phyloP scores from a whole-genome alignment of 2,329 filamentous ascomycete species.

The Cladosporium halotolerans region DNA sequence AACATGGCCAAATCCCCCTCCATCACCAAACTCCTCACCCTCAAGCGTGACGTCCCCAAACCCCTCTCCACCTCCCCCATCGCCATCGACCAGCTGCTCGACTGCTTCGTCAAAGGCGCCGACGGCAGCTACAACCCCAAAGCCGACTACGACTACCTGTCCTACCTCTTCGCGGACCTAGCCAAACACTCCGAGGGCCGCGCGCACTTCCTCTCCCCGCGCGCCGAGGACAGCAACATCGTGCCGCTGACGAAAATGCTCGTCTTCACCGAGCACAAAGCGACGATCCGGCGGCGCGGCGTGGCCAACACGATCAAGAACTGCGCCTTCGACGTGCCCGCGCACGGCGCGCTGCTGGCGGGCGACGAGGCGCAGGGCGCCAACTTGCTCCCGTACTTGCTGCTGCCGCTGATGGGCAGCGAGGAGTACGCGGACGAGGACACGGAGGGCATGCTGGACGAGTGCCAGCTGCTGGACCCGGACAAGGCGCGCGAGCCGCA shows the following conservation, averaged over 20 bases:
- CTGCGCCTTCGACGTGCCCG: constrained; percentile 70
- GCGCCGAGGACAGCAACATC: constrained; percentile 67
- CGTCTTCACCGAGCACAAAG: constrained; percentile 89
- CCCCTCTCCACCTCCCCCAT: constrained; percentile 65
- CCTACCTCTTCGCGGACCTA: constrained; percentile 90
- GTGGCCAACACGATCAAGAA: constrained; percentile 97
- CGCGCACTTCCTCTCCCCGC: constrained; percentile 47
- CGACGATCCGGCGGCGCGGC: constrained; percentile 77
- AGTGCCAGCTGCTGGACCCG: constrained; percentile 80
- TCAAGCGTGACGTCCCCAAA: constrained; percentile 63
- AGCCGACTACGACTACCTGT: constrained; percentile 85
- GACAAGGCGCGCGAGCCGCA: constrained; percentile 84
- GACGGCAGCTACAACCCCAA: constrained; percentile 75
- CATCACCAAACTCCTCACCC: constrained; percentile 60
- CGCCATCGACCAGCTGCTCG: constrained; percentile 84
- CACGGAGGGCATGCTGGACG: constrained; percentile 75
- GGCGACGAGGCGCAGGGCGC: constrained; percentile 56
- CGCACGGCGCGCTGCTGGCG: constrained; percentile 62
- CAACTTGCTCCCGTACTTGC: constrained; percentile 78
- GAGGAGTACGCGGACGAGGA: constrained; percentile 90
- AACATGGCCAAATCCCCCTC: constrained; percentile 79
- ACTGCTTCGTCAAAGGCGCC: constrained; percentile 91
- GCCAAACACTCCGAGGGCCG: constrained; percentile 68
- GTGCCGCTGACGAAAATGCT: constrained; percentile 88
- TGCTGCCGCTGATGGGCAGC: constrained; percentile 79